Percentiles rank a stretch among this genome's conserved stretches.
phyloP scores from a whole-genome alignment of 768 basidiomycete genomes.

The Auriscalpium vulgare region DNA sequence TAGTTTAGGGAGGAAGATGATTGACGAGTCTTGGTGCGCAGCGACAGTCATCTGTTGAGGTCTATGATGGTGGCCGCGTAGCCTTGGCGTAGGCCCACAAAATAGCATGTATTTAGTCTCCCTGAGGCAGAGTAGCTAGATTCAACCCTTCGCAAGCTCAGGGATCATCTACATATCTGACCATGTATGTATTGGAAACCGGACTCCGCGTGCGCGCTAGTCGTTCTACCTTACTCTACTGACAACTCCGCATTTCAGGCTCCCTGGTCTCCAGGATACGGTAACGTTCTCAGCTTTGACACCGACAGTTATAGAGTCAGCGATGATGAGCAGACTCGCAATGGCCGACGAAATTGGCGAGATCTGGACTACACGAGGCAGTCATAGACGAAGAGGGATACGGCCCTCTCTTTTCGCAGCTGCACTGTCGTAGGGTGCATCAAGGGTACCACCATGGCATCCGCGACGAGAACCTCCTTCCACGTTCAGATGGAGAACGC shows the following conservation, averaged over 20 bases:
- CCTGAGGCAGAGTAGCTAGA: too few relatives aligned
- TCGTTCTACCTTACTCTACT: constrained; percentile 60
- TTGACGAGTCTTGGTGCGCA: too few relatives aligned
- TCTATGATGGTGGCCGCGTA: too few relatives aligned
- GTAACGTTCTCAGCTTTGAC: constrained; percentile 6
- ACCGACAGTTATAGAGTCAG: constrained; percentile 49
- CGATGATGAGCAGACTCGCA: constrained; percentile 59
- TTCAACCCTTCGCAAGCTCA: too few relatives aligned
- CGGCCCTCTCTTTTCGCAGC: constrained; percentile 53
- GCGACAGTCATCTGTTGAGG: too few relatives aligned
- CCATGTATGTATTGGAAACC: too few relatives aligned
- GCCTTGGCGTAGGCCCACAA: too few relatives aligned
- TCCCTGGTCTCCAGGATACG: constrained; percentile 78
- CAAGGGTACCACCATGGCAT: constrained; percentile 79
- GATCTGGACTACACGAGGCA: constrained; percentile 77
- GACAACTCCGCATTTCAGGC: constrained; percentile 60
- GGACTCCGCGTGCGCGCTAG: too few relatives aligned
- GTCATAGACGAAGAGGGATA: constrained; percentile 81
- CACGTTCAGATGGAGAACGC: constrained; percentile 78
- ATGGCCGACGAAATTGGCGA: constrained; percentile 41
- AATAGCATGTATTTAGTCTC: too few relatives aligned
- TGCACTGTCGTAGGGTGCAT: constrained; percentile 59
- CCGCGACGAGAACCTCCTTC: constrained; percentile 85
- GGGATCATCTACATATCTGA: too few relatives aligned
- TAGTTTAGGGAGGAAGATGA: too few relatives aligned